Evolutionary conservation across 2,329 filamentous ascomycete species (phyloP).

Genomic region (Curvularia eragrostidis): DNA sequence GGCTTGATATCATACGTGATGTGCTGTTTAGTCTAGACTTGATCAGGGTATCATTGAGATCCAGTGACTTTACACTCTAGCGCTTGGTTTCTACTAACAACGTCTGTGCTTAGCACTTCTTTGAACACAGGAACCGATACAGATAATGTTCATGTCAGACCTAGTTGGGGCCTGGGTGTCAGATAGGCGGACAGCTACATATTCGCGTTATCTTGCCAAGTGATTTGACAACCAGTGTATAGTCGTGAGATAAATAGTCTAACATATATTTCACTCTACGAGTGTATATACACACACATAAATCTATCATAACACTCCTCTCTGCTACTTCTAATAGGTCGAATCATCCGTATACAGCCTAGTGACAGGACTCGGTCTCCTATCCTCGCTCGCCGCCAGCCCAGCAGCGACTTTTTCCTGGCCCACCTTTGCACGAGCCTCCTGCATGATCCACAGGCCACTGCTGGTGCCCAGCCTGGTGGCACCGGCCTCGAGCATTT

Average conservation of each 20-base stretch:
- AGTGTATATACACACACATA: not conserved
- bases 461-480: constrained; percentile 63
- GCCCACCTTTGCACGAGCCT: constrained; percentile 41
- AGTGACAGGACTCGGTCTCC: constrained; percentile 35
- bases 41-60: not conserved
- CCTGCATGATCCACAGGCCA: constrained; percentile 63
- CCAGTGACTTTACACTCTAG: not conserved
- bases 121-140: too few relatives aligned
- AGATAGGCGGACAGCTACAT: not conserved
- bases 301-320: not conserved
- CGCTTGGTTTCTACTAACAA: not conserved
- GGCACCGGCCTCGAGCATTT: constrained; percentile 65
- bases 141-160: too few relatives aligned
- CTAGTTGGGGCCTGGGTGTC: not conserved
- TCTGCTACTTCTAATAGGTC: constrained; percentile 5
- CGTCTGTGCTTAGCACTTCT: not conserved
- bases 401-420: constrained; percentile 32
- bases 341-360: constrained; percentile 49
- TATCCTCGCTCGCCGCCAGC: constrained; percentile 19
- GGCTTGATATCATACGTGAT: constrained; percentile 2
- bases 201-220: not conserved
- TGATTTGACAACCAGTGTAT: not conserved
- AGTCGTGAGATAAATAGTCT: not conserved
- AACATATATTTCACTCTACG: not conserved
- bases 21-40: not conserved